Conservation (phyloP, 192 early-diverging fungal genomes). For the Linnemannia hyalina region DNA sequence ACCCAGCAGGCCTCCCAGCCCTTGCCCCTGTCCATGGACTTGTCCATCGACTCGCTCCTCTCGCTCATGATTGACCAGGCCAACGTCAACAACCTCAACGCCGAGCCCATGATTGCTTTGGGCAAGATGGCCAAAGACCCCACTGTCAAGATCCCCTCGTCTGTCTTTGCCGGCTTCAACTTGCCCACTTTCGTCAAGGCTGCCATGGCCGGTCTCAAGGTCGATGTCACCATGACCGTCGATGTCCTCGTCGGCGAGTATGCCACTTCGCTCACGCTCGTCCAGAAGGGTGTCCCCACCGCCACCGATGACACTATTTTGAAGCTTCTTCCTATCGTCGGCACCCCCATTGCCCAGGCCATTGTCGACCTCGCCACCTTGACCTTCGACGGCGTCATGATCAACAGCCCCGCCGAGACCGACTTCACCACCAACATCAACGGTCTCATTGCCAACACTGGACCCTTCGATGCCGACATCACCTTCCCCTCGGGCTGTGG, state of each 20-base stretch:
- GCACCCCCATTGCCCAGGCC: slow-evolving; percentile 66
- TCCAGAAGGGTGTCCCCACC: slow-evolving; percentile 59
- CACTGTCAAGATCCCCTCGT: slow-evolving; percentile 40
- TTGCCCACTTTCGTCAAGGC: slow-evolving; percentile 58
- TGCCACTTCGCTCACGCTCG: slow-evolving; percentile 51
- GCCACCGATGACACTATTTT: slow-evolving; percentile 62
- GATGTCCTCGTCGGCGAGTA: slow-evolving; percentile 65
- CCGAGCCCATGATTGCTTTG: slow-evolving; percentile 60
- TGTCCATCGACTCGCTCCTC: slow-evolving; percentile 62
- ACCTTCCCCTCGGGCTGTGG: slow-evolving; percentile 51
- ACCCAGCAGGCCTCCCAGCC: slow-evolving; percentile 46
- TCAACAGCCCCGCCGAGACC: slow-evolving; percentile 52
- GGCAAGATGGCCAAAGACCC: slow-evolving; percentile 53
- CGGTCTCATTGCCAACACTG: slow-evolving; percentile 55
- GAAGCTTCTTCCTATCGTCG: slow-evolving; percentile 65
- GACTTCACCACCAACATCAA: slow-evolving; percentile 54
- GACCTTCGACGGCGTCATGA: slow-evolving; percentile 38
- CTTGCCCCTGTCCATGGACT: slow-evolving; percentile 62
- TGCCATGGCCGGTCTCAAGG: slow-evolving; percentile 61
- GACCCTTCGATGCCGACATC: slow-evolving; percentile 56
- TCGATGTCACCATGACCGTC: slow-evolving; percentile 62
- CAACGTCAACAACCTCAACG: slow-evolving; percentile 55
- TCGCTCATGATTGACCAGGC: slow-evolving; percentile 63
- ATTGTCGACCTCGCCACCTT: slow-evolving; percentile 59
- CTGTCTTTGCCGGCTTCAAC: slow-evolving; percentile 62